phyloP scores from a whole-genome alignment of 805 yeast genomes.

The Ogataea neopini region DNA sequence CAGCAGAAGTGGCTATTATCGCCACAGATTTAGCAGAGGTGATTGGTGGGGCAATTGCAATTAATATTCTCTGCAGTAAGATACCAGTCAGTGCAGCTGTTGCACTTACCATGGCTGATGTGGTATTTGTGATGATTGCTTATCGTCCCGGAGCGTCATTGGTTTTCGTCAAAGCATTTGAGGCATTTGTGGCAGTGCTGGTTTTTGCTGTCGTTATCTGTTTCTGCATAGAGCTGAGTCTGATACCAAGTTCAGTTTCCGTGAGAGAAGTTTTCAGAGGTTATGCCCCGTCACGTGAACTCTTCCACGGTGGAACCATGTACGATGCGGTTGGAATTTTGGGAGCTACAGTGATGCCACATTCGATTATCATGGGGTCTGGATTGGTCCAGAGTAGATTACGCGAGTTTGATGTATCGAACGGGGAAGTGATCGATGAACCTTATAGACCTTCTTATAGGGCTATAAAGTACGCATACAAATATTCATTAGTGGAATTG shows the following conservation, averaged over 20 bases:
- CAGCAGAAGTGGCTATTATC: constrained; percentile 50
- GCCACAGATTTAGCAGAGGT: constrained; percentile 58
- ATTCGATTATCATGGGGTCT: constrained; percentile 48
- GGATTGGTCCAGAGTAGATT: constrained; percentile 51
- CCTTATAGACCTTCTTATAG: constrained; percentile 62
- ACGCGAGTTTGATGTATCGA: constrained; percentile 43
- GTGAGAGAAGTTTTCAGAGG: constrained; percentile 43
- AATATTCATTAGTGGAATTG: constrained; percentile 67
- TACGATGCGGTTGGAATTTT: constrained; percentile 48
- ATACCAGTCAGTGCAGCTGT: constrained; percentile 54
- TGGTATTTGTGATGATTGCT: constrained; percentile 47
- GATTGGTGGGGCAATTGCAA: constrained; percentile 52
- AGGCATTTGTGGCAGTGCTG: constrained; percentile 42
- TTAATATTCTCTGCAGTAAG: constrained; percentile 43
- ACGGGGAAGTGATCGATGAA: constrained; percentile 35
- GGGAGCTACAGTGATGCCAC: constrained; percentile 56
- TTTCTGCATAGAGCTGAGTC: constrained; percentile 46
- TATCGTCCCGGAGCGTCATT: constrained; percentile 46
- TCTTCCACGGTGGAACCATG: constrained; percentile 45
- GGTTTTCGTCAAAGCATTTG: constrained; percentile 44
- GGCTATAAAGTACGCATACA: constrained; percentile 69
- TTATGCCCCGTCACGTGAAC: constrained; percentile 42
- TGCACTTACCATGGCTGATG: constrained; percentile 45
- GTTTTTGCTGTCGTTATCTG: constrained; percentile 46
- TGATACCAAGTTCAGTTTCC: constrained; percentile 31